Base-by-base conservation (phyloP, 2,329 filamentous ascomycete species). In the Thermothelomyces thermophilus region DNA sequence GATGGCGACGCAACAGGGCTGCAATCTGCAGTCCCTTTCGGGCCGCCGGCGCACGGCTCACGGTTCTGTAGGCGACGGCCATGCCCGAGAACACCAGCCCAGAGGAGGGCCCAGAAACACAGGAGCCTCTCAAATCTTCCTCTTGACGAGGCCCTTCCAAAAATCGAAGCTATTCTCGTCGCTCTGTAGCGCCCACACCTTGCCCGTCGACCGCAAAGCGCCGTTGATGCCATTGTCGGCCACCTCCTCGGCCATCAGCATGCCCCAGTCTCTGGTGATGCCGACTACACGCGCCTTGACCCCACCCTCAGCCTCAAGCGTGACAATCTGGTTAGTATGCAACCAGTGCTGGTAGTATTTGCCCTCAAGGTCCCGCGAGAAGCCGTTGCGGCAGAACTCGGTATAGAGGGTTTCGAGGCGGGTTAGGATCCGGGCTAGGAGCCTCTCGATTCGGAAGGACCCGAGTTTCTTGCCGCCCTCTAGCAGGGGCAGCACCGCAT, bases 101-200 rank as follows among this genome's bases (percentile, higher is more conserved):
- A n/a, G n/a, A n/a, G n/a, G n/a, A n/a, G n/a, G n/a, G n/a, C n/a
- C n/a, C n/a, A n/a, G n/a, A n/a, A n/a, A n/a, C n/a, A n/a, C n/a
- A n/a, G n/a, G n/a, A n/a, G n/a, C n/a, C n/a, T n/a, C 41, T 62
- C 62, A 90, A 2, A 83, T 67, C 73, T 95, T 97, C 62, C 84
- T 79, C 72, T 82, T 88, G 17, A 98, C 72, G 61, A 98, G 64
- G 0, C 93, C 93, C 63, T 80, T 87, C 71, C 95, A 95, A 66
- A 95, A 98, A 69, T 98, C 93, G 72, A 98, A 98, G 66, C 90
- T 96, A 63, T 98, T 98, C 65, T 90, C 89, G 67, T 98, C 93
- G 66, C 90, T 96, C 73, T 96, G 90, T 68, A 98, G 69, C 60
- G 85, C 81, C 79, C 86, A 91, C 43, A 85, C 73, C 68, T 79